phyloP scores from a whole-genome alignment of 1,284 basidiomycete species.

The Tremellales sp. region DNA sequence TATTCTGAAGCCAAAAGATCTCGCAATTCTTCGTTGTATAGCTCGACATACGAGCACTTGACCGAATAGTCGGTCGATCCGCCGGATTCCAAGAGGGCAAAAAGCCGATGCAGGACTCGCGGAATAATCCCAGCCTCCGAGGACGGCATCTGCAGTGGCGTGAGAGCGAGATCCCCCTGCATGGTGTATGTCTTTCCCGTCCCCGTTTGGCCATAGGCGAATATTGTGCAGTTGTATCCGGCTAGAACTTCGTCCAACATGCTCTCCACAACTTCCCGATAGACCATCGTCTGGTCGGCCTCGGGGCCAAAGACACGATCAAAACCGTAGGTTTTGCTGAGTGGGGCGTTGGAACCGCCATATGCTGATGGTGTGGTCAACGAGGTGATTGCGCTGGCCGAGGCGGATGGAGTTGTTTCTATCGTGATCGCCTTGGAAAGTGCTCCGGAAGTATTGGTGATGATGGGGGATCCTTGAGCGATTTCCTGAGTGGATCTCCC shows the following conservation, averaged over 20 bases:
- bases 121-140: conserved; percentile 94
- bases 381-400: conserved; percentile 23
- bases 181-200: conserved; percentile 99
- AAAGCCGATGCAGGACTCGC: conserved; percentile 88
- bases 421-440: conserved; percentile 71
- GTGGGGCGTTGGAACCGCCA: conserved; percentile 29
- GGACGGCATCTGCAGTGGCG: conserved; percentile 75
- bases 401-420: conserved; percentile 55
- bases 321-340: conserved; percentile 81
- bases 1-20: conserved; percentile 79
- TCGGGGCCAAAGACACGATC: conserved; percentile 94
- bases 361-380: conserved; percentile 56
- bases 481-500: conserved; percentile 64
- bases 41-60: conserved; percentile 89
- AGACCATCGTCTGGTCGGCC: conserved; percentile 92
- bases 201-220: conserved; percentile 98
- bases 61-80: conserved; percentile 78
- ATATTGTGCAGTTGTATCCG: conserved; percentile 97
- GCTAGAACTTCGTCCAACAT: conserved; percentile 89
- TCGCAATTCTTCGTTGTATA: conserved; percentile 99
- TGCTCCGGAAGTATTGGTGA: conserved; percentile 69
- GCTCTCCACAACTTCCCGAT: conserved; percentile 86
- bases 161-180: conserved; percentile 82
- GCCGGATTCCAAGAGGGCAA: conserved; percentile 76
- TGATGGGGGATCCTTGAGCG: conserved; percentile 72